phyloP scores from a whole-genome alignment of 2,329 filamentous ascomycete species.

The Aspergillus sp. region DNA sequence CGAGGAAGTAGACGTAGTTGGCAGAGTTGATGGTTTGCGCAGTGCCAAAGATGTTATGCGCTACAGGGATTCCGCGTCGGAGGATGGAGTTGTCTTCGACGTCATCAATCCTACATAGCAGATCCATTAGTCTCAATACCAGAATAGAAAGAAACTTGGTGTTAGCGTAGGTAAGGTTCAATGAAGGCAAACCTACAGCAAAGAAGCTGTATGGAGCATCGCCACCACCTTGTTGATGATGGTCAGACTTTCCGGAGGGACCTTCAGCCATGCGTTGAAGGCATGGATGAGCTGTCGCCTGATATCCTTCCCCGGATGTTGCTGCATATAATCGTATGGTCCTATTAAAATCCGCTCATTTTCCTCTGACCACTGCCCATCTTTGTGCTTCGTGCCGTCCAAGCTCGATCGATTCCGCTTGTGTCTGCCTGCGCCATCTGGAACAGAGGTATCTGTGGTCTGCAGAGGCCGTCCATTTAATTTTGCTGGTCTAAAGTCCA shows the following conservation, averaged over 20 bases:
- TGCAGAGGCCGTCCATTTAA: conserved; percentile 9
- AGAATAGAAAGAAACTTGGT: not conserved
- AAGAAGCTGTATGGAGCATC: conserved; percentile 42
- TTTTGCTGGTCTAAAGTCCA: not conserved
- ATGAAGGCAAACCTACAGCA: conserved; percentile 27
- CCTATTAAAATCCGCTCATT: conserved; percentile 40
- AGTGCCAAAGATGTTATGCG: conserved; percentile 45
- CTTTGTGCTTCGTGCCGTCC: conserved; percentile 33
- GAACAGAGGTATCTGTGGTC: conserved; percentile 14
- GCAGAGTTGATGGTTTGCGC: conserved; percentile 48
- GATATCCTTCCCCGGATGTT: conserved; percentile 41
- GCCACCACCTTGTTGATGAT: conserved; percentile 39
- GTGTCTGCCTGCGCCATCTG: conserved; percentile 13
- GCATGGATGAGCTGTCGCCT: conserved; percentile 39
- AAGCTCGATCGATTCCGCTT: conserved; percentile 32
- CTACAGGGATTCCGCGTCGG: conserved; percentile 42
- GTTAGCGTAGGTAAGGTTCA: too few species aligned
- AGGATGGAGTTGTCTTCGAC: conserved; percentile 45
- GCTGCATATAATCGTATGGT: conserved; percentile 40
- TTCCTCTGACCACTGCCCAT: conserved; percentile 30
- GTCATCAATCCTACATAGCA: conserved; percentile 39
- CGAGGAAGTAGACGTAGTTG: conserved; percentile 44
- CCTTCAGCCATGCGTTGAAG: conserved; percentile 40
- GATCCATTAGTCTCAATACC: not conserved
- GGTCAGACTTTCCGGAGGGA: conserved; percentile 33